Base-by-base conservation (phyloP, 495 filamentous ascomycete species). In the Neurospora sp. region DNA sequence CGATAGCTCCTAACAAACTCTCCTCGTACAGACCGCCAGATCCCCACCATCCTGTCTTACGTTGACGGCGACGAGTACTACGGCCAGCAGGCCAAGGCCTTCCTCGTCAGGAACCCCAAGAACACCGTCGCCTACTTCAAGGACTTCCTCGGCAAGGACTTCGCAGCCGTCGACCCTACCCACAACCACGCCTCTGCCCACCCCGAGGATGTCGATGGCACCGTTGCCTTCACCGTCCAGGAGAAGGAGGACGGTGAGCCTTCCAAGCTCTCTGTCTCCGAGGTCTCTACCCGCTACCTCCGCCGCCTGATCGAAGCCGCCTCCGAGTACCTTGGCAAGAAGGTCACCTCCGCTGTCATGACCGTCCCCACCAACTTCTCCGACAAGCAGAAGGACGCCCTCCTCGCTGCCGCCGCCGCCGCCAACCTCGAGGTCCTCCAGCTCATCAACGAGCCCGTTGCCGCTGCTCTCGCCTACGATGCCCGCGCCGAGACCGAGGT, bases 41-140 rank as follows among this genome's bases (percentile, higher is more conserved):
- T 99, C 74, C 96, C 96, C 71, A 92, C 94, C 54, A 90, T 97
- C 75, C 86, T 99, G 72, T 97, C 96, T 8, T 99, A 98, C 82
- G 90, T 97, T 74, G 91, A 92, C 42, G 94, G 94, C 59, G 96
- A 99, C 79, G 96, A 99, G 83, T 97, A 95, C 82, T 94, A 97
- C 79, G 96, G 96, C 80, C 92, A 92, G 71, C 95, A 98, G 84
- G 96, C 96, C 74, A 98, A 98, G 86, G 86, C 87, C 59, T 92
- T 98, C 84, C 88, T 98, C 42, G 87, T 98, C 74, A 92, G 96
- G 76, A 98, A 99, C 82, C 88, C 92, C 71, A 86, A 88, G 78
- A 98, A 98, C 86, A 98, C 95, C 37, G 89, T 97, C 78, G 93
- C 93, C 78, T 97, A 93, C 86, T 99, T 97, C 87, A 90, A 94